Base-by-base conservation (phyloP, 495 filamentous ascomycete genomes). In the Daldinia childiae region DNA sequence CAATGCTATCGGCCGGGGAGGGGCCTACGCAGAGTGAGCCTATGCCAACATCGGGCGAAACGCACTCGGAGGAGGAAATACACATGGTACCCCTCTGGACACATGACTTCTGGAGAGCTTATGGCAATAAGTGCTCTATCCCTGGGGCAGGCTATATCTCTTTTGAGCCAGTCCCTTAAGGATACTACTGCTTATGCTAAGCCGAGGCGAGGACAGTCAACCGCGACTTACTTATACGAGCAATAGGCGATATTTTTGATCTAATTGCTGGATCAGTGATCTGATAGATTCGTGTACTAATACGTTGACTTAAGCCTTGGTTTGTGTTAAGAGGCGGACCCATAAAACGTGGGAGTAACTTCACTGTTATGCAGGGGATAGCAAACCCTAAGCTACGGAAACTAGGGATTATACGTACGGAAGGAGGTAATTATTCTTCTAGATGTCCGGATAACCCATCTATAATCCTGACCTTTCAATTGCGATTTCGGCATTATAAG, bases 51-150 rank as follows among this genome's bases (percentile, higher is more conserved):
- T 41, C 61, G 4, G 36, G 12, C 15, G 63, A 72, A 48, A 72
- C 6, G n/a, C 50, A 60, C 38, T 52, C 51, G 24, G 27, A 24
- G 29, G 19, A 17, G 26, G 63, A 72, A 34, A 15, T 30, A 6
- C 30, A 57, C 14, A 45, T 67, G 39, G 56, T 72, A 7, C 69
- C 69, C 15, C 54, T 12, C 15, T 72, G 69, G 69, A 56, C 54
- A 8, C 34, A 67, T 26, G 54, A 19, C 17, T 72, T 72, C 59
- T 72, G 69, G 69, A 43, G 48, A 19, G 34, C 29, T 0, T 72
- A 72, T 15, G 69, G 69, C 27, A 67, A 72, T 41, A 67, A 64
- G 59, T 32, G 64, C 7, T 43, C 58, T 3, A 15, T 72, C 2
- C 26, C 51, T 14, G 64, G 64, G 6, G 55, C 29, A 1, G 52